Conservation (phyloP, 192 early-diverging fungal genomes). For the Tieghemiomyces parasiticus region DNA sequence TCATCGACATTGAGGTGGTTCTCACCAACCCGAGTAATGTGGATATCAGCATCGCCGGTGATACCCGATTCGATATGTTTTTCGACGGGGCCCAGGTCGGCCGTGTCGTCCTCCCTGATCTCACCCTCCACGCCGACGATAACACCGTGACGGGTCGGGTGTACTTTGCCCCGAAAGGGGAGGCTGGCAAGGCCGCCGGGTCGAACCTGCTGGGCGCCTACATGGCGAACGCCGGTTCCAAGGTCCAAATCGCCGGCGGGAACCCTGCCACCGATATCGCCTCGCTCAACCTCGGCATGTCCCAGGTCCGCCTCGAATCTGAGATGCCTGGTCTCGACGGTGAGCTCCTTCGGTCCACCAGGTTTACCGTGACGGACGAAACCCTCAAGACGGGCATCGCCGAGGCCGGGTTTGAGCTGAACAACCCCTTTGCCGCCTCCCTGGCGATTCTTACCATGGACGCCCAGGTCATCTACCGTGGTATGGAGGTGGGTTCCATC, state of each 20-base stretch:
- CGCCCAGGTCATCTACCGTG: conserved; percentile 27
- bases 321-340: conserved; percentile 29
- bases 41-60: conserved; percentile 13
- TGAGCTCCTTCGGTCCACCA: conserved; percentile 23
- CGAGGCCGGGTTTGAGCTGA: conserved; percentile 26
- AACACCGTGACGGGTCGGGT: conserved; percentile 26
- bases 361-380: conserved; percentile 23
- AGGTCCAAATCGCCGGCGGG: conserved; percentile 26
- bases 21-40: conserved; percentile 20
- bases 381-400: conserved; percentile 27
- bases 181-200: conserved; percentile 21
- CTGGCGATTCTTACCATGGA: conserved; percentile 31
- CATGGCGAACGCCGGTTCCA: conserved; percentile 25
- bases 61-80: conserved; percentile 17
- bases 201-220: conserved; percentile 30
- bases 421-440: conserved; percentile 36
- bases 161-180: conserved; percentile 25
- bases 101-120: conserved; percentile 22
- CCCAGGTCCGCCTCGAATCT: conserved; percentile 21
- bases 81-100: conserved; percentile 27
- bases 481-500: conserved; percentile 28
- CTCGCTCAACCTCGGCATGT: conserved; percentile 29
- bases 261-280: conserved; percentile 26
- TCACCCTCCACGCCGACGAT: conserved; percentile 28
- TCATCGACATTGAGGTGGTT: conserved; percentile 12